Percentiles rank a stretch among this genome's conserved stretches.
Evolutionary conservation across 176 grass and related monocot genomes (phyloP).

Genomic region (Eleusine indica): DNA sequence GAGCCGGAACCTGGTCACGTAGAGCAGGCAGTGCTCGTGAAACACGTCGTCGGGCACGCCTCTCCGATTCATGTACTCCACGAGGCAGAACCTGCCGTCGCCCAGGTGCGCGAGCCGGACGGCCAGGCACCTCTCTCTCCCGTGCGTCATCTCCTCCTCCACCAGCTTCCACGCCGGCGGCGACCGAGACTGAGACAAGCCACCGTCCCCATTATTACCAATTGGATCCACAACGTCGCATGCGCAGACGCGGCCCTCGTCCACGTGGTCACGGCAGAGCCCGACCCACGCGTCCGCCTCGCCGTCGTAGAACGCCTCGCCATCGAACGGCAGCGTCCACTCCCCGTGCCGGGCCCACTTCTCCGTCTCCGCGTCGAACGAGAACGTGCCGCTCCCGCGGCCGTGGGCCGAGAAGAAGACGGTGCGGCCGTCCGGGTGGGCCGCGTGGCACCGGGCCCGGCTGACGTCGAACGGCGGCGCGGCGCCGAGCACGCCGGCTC

Average conservation of each 20-base stretch:
- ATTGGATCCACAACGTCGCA: neutral
- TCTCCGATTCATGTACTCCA: neutral
- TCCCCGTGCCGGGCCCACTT: neutral
- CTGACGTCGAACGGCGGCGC: neutral
- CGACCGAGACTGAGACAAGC: neutral
- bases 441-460: neutral
- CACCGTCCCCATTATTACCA: too few species aligned
- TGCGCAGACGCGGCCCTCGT: neutral
- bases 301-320: neutral
- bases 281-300: neutral
- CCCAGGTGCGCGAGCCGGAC: neutral
- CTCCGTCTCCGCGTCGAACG: neutral
- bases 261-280: neutral
- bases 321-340: neutral
- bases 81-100: neutral
- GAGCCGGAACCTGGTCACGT: neutral
- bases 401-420: neutral
- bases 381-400: neutral
- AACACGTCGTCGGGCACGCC: neutral
- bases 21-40: neutral
- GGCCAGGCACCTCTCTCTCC: neutral
- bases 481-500: neutral
- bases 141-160: neutral
- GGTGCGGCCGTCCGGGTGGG: neutral
- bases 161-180: neutral